phyloP scores from a whole-genome alignment of 805 yeast genomes.

The Suhomyces sp. region DNA sequence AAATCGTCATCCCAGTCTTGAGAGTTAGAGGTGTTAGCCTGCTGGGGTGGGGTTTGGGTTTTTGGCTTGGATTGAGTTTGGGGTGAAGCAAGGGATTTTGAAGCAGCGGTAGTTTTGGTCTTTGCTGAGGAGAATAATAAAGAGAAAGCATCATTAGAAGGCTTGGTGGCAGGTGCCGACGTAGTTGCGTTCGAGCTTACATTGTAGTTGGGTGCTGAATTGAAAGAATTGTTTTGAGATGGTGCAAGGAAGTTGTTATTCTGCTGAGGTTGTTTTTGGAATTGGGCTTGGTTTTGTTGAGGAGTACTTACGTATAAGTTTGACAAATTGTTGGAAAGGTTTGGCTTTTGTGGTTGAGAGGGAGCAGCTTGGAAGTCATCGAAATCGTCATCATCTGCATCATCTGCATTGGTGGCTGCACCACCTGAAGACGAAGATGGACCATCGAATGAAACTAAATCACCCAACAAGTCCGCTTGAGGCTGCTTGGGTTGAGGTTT shows the following conservation, averaged over 20 bases:
- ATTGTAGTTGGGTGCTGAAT: constrained; percentile 16
- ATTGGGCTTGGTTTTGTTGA: constrained; percentile 14
- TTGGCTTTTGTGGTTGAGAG: constrained; percentile 22
- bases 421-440: constrained; percentile 15
- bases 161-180: constrained; percentile 26
- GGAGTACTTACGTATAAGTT: constrained; percentile 25
- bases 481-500: constrained; percentile 31
- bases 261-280: constrained; percentile 12
- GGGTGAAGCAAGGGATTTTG: not conserved
- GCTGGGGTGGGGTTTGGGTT: not conserved
- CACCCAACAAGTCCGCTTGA: constrained; percentile 49
- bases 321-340: constrained; percentile 22
- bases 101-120: constrained; percentile 29
- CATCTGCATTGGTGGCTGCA: constrained; percentile 12
- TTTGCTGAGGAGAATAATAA: constrained; percentile 67
- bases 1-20: constrained; percentile 26
- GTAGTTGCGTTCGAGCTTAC: constrained; percentile 22
- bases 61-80: constrained; percentile 6
- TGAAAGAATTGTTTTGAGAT: constrained; percentile 12
- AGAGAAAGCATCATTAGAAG: constrained; percentile 64
- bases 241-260: constrained; percentile 7
- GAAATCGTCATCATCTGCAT: constrained; percentile 65
- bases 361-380: constrained; percentile 80
- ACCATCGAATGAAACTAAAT: constrained; percentile 39
- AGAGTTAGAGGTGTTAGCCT: constrained; percentile 11